Evolutionary conservation across 148 eudicot species (phyloP), one percentile per base, ranked within the genome.

Genomic region (Talinum fruticosum): DNA sequence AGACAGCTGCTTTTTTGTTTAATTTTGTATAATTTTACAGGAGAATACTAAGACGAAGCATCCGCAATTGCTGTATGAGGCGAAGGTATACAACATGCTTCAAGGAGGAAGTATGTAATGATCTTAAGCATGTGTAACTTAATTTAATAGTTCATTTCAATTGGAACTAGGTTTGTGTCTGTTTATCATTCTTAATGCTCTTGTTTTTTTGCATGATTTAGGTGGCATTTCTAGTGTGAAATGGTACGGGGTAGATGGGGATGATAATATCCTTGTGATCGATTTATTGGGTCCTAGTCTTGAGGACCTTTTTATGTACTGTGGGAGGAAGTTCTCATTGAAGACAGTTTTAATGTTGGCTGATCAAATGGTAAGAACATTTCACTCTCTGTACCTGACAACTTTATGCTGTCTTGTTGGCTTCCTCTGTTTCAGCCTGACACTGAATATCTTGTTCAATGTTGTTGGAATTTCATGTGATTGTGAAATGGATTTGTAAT

Each of bases 221-320:
- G 99, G 97, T 88, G 99, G 97, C 77, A 87, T 96, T 77, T 97
- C 99, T 21, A 75, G 83, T 61, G 87, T 86, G 75, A 96, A 87
- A 82, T 96, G 99, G 99, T 91, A 91, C 13, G 97, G 97, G 14
- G 87, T 91, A 29, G 94, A 96, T 82, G 97, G 86, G 21, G 97
- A 91, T 2, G 99, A 93, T 86, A 93, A 93, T 84, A 79, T 91
- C 37, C 90, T 96, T 71, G 96, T 96, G 77, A 77, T 96, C 47
- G 99, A 96, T 85, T 88, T 96, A 73, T 84, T 96, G 79, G 99
- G 99, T 68, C 99, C 99, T 35, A 93, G 99, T 84, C 88, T 93
- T 45, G 97, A 93, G 76, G 99, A 96, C 86, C 88, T 96, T 32
- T 93, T 96, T 86, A 97, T 93, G 26, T 93, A 96, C 73, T 93